Base-by-base conservation (phyloP, 139 green algal genomes). In the Chlamydomonas eustigma region DNA sequence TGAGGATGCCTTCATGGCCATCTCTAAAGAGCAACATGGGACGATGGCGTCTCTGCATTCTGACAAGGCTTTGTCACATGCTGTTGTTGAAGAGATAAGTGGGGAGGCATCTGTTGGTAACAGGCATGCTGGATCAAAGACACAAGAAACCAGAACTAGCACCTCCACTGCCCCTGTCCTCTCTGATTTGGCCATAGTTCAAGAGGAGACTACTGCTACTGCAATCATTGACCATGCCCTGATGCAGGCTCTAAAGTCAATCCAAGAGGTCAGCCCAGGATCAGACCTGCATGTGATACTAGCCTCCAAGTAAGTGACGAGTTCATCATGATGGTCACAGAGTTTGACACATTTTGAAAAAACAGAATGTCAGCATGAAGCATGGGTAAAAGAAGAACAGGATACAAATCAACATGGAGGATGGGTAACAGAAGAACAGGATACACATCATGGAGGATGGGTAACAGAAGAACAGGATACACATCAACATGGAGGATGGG, bases 261-360 rank as follows among this genome's bases (percentile, higher is more conserved):
- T 68, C 4, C n/a, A 22, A 28, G 52, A 68, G 52, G 52, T 68
- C 52, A 68, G 52, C 52, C 52, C 52, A 33, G 52, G 52, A 8
- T 68, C 52, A 33, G 52, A 68, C 22, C 52, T 68, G 8, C 52
- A 68, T 28, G 18, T 28, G 4, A 68, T 68, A 25, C 52, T 68
- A 5, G 52, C 52, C 12, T 25, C 52, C 6, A 68, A 28, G 52
- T 68, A 22, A 58, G 44, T n/a, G n/a, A n/a, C n/a, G n/a, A n/a
- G n/a, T n/a, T n/a, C n/a, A n/a, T n/a, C n/a, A n/a, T n/a, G n/a
- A n/a, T n/a, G n/a, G n/a, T n/a, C n/a, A n/a, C n/a, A n/a, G n/a
- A n/a, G n/a, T n/a, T n/a, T n/a, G n/a, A n/a, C n/a, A n/a, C n/a
- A n/a, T n/a, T n/a, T n/a, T n/a, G n/a, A n/a, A n/a, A n/a, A n/a